A percentile compares a stretch with the other conserved stretches of the same genome.
Evolutionary conservation across 163 green algal genomes (phyloP).

Genomic region (Chlamydomonas reinhardtii): DNA sequence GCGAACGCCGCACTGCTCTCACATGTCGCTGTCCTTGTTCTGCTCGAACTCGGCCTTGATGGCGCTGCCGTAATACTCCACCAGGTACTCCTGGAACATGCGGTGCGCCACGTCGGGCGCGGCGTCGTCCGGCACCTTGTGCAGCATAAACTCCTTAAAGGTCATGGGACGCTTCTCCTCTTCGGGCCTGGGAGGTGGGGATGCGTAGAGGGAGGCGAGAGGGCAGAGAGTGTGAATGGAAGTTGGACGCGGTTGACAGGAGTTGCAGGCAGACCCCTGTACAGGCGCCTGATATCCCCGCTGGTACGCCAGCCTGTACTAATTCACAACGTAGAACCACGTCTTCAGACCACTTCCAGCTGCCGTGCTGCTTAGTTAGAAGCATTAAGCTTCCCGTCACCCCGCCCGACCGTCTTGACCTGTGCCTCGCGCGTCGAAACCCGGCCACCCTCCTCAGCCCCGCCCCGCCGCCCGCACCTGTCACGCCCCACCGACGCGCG

Average conservation of each 20-base stretch:
- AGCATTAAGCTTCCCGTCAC: too few species aligned
- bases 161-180: constrained; percentile 65
- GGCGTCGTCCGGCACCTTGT: constrained; percentile 63
- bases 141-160: constrained; percentile 89
- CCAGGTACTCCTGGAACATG: constrained; percentile 75
- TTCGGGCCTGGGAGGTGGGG: background rate
- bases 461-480: constrained; percentile 5
- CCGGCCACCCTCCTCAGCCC: background rate
- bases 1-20: too few species aligned
- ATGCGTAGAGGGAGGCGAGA: background rate
- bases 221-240: too few species aligned
- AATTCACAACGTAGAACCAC: too few species aligned
- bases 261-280: too few species aligned
- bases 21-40: constrained; percentile 79
- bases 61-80: constrained; percentile 79
- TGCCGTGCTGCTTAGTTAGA: too few species aligned
- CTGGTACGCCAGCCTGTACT: too few species aligned
- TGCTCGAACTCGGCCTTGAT: constrained; percentile 87
- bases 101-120: constrained; percentile 46
- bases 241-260: too few species aligned
- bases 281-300: too few species aligned
- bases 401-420: too few species aligned
- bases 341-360: too few species aligned
- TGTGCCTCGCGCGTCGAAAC: too few species aligned
- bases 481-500: constrained; percentile 20